A percentile compares a stretch with the other conserved stretches of the same genome.
Conservation (phyloP, 805 yeast species). For the Metschnikowia koreensis region DNA sequence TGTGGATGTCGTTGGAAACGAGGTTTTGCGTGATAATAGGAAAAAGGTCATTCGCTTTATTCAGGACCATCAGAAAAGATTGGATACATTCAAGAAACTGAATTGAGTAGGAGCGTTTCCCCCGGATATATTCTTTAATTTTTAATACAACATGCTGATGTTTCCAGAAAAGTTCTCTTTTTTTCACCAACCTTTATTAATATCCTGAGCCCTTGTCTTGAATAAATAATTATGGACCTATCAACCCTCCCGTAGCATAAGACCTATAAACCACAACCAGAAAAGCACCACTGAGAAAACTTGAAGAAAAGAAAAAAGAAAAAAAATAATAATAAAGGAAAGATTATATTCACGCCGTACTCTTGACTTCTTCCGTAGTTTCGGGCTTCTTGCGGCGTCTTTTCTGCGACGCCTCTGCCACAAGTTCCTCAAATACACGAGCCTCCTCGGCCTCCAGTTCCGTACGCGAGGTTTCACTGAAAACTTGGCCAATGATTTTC, state of each 20-base stretch:
- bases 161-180: too few relatives aligned
- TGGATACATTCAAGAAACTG: constrained; percentile 48
- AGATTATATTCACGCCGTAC: background rate
- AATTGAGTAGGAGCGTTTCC: background rate
- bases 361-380: background rate
- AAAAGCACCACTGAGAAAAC: background rate
- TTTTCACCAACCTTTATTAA: too few relatives aligned
- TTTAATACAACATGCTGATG: too few relatives aligned
- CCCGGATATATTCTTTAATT: too few relatives aligned
- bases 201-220: background rate
- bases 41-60: constrained; percentile 58
- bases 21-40: constrained; percentile 53
- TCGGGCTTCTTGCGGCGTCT: constrained; percentile 19
- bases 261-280: background rate
- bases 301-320: background rate
- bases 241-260: background rate
- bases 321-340: background rate
- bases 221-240: constrained; percentile 2
- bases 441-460: constrained; percentile 75
- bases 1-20: constrained; percentile 53
- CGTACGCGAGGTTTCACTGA: constrained; percentile 56
- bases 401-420: constrained; percentile 47
- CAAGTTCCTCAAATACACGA: constrained; percentile 70
- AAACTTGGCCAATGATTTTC: constrained; percentile 60
- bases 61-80: constrained; percentile 55